Evolutionary conservation across 73 alveolate species (phyloP), one percentile per base, ranked within the genome.

Genomic region (Symbiodinium natans): DNA sequence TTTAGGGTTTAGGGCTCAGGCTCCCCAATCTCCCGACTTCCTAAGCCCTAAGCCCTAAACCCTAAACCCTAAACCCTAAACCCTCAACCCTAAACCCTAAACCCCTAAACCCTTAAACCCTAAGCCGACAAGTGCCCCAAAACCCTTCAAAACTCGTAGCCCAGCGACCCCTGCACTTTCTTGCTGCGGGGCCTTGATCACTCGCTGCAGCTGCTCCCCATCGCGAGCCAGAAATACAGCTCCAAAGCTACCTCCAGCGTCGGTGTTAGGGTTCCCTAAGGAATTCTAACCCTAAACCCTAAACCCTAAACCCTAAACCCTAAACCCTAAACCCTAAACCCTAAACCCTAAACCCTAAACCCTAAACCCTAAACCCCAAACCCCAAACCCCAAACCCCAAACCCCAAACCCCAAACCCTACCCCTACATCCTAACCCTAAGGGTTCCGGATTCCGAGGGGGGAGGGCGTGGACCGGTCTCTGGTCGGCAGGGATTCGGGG

Each of bases 171-270:
- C 59, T 6, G 59, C 21, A 46, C 6, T 9, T 46, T 13, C 59
- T 46, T 39, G 13, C 38, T 17, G 9, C 33, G 38, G 17, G 17
- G 46, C 97, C 97, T 90, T 90, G n/a, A 90, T 54, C 52, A 90
- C 97, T 17, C 97, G 87, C 38, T 42, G 88, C 19, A 13, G 52
- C 29, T 42, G 77, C 41, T n/a, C 39, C 31, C 29, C 54, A 31
- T 68, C 77, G 29, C 83, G 82, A 34, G 77, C 97, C 39, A 90
- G 39, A 52, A 71, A 71, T 36, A 88, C 97, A 21, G 46, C 88
- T 23, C 97, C 97, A 27, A 90, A 90, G 80, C 77, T 63, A 39
- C 97, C 97, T 90, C 19, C 1, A 63, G 31, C 13, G 77, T 11
- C 25, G 31, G 34, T 63, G 13, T 10, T 11, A 11, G 77, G 77